Base-by-base conservation (phyloP, 768 basidiomycete genomes). In the Trametes punicea region DNA sequence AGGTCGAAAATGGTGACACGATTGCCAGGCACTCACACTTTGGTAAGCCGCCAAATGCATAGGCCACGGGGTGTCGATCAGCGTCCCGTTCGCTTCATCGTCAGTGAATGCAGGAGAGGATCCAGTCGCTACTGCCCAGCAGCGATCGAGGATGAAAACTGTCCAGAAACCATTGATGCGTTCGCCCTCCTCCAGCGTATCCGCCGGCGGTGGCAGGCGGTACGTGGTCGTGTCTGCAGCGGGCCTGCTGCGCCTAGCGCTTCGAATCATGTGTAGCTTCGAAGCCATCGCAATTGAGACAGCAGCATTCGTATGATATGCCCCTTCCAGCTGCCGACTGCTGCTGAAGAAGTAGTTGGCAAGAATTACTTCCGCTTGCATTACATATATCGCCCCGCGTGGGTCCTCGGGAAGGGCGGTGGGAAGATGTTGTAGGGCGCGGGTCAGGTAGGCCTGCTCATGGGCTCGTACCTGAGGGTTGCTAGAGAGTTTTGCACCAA, bases 151-250 rank as follows among this genome's bases (percentile, higher is more conserved):
- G 45, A 74, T 70, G 58, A 82, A 78, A 6, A 81, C 81, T 0
- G 79, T 71, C 85, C 85, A 87, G 65, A 87, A 87, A 0, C 77
- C 81, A 51, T 81, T 82, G 55, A 87, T 84, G 29, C 83, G 75
- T 63, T 87, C 85, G 18, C 80, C 84, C 64, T 85, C 83, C 57
- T 85, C 84, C n/a, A 81, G 65, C 23, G 69, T 60, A 62, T 80
- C 77, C 16, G 51, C 63, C 39, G 74, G 61, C 64, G 77, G 61
- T n/a, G 73, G 63, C 61, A 82, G 67, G 33, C 59, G 47, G 40
- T 51, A 57, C 9, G 51, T 33, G 7, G 38, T 40, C 30, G 56
- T 16, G 58, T 63, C 50, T 49, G 62, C 54, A 60, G 67, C 26
- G 58, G 62, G 57, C 52, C 53, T 41, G 41, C 58, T 55, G 56